Percentiles rank a stretch among this genome's conserved stretches.
Conservation (phyloP, 257 asterid genomes). For the Galeopsis tetrahit region DNA sequence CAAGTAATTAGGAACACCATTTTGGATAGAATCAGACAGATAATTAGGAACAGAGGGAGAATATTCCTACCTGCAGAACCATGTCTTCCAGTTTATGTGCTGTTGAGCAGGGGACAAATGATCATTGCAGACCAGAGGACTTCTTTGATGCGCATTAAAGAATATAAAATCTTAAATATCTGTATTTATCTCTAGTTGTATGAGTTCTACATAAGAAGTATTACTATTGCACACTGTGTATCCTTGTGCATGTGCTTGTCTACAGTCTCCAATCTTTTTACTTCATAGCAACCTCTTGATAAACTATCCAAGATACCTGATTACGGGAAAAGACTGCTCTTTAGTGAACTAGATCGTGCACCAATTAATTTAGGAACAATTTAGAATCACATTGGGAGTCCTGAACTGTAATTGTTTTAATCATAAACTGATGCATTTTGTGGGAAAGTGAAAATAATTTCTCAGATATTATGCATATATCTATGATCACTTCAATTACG, state of each 20-base stretch:
- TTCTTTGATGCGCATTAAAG: conserved; percentile 5
- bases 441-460: neutral
- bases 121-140: conserved; percentile 1
- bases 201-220: conserved; percentile 1
- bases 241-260: conserved; percentile 12
- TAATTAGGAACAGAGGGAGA: too few species aligned
- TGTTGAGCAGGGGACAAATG: conserved; percentile 29
- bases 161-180: neutral
- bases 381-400: conserved; percentile 3
- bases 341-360: neutral
- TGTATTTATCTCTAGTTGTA: neutral
- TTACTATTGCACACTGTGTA: neutral
- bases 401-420: neutral
- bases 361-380: conserved; percentile 5
- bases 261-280: conserved; percentile 7
- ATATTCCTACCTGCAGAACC: conserved; percentile 17
- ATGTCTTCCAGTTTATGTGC: conserved; percentile 26
- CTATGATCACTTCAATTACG: neutral
- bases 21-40: too few species aligned
- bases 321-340: conserved; percentile 2
- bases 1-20: too few species aligned
- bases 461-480: conserved; percentile 3
- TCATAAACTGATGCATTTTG: neutral
- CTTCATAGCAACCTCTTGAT: conserved; percentile 13
- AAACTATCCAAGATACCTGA: neutral